Evolutionary conservation across 306 rosid genomes (phyloP), one percentile per base, ranked within the genome.

Genomic region (Rubus parviflorus): DNA sequence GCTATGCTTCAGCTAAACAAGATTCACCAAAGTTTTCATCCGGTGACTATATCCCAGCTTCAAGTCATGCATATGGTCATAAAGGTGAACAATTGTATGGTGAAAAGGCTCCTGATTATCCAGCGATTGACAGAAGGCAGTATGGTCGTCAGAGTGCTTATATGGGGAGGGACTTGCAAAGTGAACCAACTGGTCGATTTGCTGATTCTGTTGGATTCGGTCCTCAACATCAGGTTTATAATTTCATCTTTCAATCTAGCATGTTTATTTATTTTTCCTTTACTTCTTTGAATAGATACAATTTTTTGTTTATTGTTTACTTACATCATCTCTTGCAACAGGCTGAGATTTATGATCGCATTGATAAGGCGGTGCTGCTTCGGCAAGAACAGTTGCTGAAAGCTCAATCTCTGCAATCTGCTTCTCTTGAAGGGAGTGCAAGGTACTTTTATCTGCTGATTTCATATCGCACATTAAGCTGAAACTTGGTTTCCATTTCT

Each of bases 331-430:
- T 42, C 73, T 20, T 77, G 77, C 78, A 75, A 81, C 91, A 95
- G 88, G 68, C 87, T 20, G 97, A 95, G 56, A 85, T 93, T 48
- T 95, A 92, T 86, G 98, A 95, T 42, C 93, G 94, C 81, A 84
- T 91, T 76, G 97, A 95, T 85, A 93, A 89, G 90, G 90, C 90
- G 37, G 74, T 88, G 75, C 74, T 95, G 87, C 96, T 90, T 81
- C 93, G 98, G 70, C 99, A 89, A 88, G 99, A 95, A 79, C 97
- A 92, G 76, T 84, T 95, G 90, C 86, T 95, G 83, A 92, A 92
- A 83, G 79, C 90, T 72, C 97, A 90, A 65, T 87, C 97, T 38
- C 87, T 92, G 65, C 97, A 95, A 75, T 86, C 96, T 58, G 84
- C 89, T 53, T 84, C 99, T 73, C 94, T 91, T 58, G 98, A 95